Conservation (phyloP, 2,329 filamentous ascomycete genomes). For the Harringtonia aguacate region DNA sequence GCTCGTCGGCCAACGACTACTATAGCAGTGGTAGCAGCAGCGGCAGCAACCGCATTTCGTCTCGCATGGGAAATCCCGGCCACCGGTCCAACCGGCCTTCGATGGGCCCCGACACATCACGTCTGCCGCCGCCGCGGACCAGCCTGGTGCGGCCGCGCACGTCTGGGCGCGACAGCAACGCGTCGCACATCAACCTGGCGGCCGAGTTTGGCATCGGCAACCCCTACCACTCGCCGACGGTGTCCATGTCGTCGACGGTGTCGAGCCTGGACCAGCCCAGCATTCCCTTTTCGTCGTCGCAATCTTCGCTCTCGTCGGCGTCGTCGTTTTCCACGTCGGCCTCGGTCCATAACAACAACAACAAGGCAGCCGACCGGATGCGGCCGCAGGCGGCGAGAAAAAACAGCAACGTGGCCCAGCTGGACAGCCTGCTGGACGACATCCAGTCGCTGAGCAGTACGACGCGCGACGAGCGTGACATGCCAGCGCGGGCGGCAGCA, state of each 20-base stretch:
- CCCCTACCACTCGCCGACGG: conserved; percentile 52
- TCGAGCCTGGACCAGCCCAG: conserved; percentile 49
- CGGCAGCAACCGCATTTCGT: conserved; percentile 5
- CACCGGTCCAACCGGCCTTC: conserved; percentile 27
- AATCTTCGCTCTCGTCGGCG: conserved; percentile 33
- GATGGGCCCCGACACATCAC: conserved; percentile 37
- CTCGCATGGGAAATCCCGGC: conserved; percentile 11
- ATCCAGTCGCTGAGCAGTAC: conserved; percentile 34
- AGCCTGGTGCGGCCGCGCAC: conserved; percentile 33
- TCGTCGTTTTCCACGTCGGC: not conserved
- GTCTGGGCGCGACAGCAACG: conserved; percentile 20
- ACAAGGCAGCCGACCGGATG: not conserved
- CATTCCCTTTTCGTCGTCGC: conserved; percentile 50
- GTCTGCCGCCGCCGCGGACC: conserved; percentile 41
- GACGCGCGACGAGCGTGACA: no score
- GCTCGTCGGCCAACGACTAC: conserved; percentile 7
- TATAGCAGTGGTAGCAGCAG: not conserved
- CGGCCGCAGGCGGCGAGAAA: conserved; percentile 17
- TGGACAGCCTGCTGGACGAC: conserved; percentile 45
- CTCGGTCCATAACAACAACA: no score
- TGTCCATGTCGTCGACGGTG: conserved; percentile 54
- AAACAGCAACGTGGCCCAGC: conserved; percentile 31
- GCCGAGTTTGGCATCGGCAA: conserved; percentile 51
- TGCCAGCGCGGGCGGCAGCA: no score
- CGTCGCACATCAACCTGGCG: conserved; percentile 41